These are phyloP conservation scores for Lentinula guzmanii DNA, from an alignment of 768 basidiomycete species.

Conservation along the genomic window DNA sequence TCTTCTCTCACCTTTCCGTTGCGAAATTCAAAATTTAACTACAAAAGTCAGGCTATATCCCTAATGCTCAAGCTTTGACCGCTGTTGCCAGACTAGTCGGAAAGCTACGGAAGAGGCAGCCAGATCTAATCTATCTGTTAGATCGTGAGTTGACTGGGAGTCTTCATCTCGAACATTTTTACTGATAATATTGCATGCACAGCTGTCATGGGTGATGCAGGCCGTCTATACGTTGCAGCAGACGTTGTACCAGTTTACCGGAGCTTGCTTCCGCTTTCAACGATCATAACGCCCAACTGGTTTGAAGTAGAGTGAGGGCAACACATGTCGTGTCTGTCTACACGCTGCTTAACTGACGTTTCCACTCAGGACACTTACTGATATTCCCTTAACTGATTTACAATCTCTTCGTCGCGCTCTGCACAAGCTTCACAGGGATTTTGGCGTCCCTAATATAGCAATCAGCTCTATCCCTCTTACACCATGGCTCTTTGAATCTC, in stretches of 20 bases:
- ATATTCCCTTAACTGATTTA: slow-evolving; percentile 59
- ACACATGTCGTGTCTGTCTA: neutral
- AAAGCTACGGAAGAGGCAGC: slow-evolving; percentile 51
- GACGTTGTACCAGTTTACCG: slow-evolving; percentile 87
- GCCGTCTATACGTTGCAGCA: slow-evolving; percentile 80
- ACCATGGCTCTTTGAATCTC: slow-evolving; percentile 48
- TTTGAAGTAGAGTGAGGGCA: slow-evolving; percentile 87
- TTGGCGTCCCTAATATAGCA: slow-evolving; percentile 79
- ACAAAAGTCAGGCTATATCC: slow-evolving; percentile 66
- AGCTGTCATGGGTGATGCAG: slow-evolving; percentile 96
- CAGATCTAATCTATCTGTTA: slow-evolving; percentile 74
- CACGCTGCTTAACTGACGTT: neutral
- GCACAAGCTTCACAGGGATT: slow-evolving; percentile 65
- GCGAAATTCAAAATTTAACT: neutral
- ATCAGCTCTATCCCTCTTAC: slow-evolving; percentile 83
- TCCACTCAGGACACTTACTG: slow-evolving; percentile 65
- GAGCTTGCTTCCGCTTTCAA: slow-evolving; percentile 72
- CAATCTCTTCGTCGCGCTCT: slow-evolving; percentile 65
- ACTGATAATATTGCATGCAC: neutral
- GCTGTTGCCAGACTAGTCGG: slow-evolving; percentile 59
- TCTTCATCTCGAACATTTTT: neutral
- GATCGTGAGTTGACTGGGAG: slow-evolving; percentile 61
- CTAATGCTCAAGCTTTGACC: slow-evolving; percentile 70
- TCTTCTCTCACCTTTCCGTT: neutral
- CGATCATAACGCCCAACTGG: slow-evolving; percentile 96